Base-by-base conservation (phyloP, 148 eudicot species). In the Pharnaceum exiguum region DNA sequence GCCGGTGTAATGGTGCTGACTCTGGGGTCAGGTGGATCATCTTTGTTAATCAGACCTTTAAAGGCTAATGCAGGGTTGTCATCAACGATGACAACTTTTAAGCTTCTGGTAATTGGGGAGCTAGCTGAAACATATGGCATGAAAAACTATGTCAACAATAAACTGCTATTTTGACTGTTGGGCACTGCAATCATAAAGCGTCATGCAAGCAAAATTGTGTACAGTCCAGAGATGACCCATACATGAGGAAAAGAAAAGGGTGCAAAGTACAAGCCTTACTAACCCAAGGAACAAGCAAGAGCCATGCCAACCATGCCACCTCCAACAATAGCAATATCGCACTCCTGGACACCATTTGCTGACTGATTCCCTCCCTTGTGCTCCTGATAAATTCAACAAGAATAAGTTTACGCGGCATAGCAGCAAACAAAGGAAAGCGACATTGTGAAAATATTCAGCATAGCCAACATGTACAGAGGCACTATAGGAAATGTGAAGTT, bases 301-400 rank as follows among this genome's bases (percentile, higher is more conserved):
- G 95, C 89, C 82, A 93, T 82, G 69, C 99, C 99, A 60, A 93
- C 99, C 96, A 93, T 76, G 80, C 99, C 96, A 13, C 99, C 99
- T 68, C 99, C 99, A 74, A 93, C 86, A 60, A 89, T 86, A 60
- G 99, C 99, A 48, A 93, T 63, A 54, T 93, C 99, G 77, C 83
- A 81, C 32, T 76, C 75, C 25, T 82, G 89, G 62, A 75, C 55
- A 46, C 45, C 69, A 57, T 56, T 67, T 11, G 27, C 32, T 40
- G 43, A 33, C 7, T 40, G 60, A 18, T 48, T 65, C 26, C 69
- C 75, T 24, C 32, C 73, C 35, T 63, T 63, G n/a, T 35, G 59
- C 57, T 73, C 87, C 98, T 87, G 67, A 58, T 11, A 51, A 29
- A 63, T 43, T 22, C 55, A 70, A 55, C 6, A 18, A 33, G 6